Evolutionary conservation across 2,329 filamentous ascomycete genomes (phyloP), one percentile per base, ranked within the genome.

Genomic region (Xylaria sp.): DNA sequence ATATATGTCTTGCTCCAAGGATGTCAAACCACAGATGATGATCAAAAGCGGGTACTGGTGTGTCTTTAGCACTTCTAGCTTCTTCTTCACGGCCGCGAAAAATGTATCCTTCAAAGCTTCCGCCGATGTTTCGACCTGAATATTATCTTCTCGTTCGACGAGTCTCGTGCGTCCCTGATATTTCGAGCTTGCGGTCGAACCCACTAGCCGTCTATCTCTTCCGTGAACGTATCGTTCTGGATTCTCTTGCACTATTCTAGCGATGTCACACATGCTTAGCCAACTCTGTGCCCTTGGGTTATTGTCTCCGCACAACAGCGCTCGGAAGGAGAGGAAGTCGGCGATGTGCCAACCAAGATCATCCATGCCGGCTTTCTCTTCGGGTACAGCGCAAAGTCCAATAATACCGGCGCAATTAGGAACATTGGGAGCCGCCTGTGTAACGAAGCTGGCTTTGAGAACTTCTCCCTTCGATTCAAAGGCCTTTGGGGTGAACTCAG

Each of bases 261-360:
- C 60, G 35, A 72, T 58, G 43, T 75, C 68, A 21, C 68, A 72
- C 19, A 62, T 60, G 15, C 72, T 53, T 4, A 75, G 31, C 73
- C 73, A 75, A 11, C 60, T 64, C 51, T 73, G 73, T 8, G 69
- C 42, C 5, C 53, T 61, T 3, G 58, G 55, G 4, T 63, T 54
- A 3, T 64, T 64, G 2, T 67, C 49, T 14, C 64, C 64, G 25
- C 63, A 60, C n/a, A 75, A 57, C 8, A 75, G 67, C 1, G 69
- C 53, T 61, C 69, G 73, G 57, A 71, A 72, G 6, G 73, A 72
- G 1, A 75, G 53, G 53, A 73, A 75, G 51, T 74, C 70, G 12
- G 69, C 47, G 23, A 75, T 57, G 42, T 74, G 71, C 69, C 70
- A 73, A 15, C 73, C 73, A 7, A 72, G 62, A 33, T 74, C 66